Evolutionary conservation across 345 rosid genomes (phyloP).

Genomic region (Lepidium sativum): DNA sequence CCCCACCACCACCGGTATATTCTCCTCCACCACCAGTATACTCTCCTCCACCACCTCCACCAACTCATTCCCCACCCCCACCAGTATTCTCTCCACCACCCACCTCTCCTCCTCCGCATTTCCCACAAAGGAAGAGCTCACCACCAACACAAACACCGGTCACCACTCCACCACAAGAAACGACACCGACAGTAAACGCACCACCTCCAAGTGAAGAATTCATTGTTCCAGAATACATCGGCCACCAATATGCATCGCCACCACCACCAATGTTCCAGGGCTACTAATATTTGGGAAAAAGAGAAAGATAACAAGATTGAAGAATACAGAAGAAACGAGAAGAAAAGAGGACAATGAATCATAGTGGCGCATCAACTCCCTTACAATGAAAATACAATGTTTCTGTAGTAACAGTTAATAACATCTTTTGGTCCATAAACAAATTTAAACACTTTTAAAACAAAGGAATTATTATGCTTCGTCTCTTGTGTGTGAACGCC

Average conservation of each 20-base stretch:
- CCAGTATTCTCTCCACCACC: conserved; percentile 10
- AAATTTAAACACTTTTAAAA: background rate
- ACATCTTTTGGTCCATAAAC: conserved; percentile 11
- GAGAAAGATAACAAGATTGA: background rate
- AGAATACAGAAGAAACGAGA: conserved; percentile 4
- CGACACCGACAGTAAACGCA: background rate
- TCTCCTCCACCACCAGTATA: too few species aligned
- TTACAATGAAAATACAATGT: background rate
- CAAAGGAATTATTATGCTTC: background rate
- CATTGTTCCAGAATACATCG: conserved; percentile 49
- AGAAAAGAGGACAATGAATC: conserved; percentile 6
- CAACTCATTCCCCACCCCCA: too few species aligned
- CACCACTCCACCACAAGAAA: conserved; percentile 19
- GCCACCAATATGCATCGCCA: conserved; percentile 62
- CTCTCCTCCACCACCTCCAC: too few species aligned
- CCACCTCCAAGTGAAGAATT: conserved; percentile 32
- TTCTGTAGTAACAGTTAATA: conserved; percentile 19
- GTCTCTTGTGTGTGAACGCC: background rate
- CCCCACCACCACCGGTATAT: conserved; percentile 2
- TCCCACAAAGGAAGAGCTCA: background rate
- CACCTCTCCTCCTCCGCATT: background rate
- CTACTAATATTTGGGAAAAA: conserved; percentile 33
- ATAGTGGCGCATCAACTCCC: conserved; percentile 19
- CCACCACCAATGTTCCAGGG: conserved; percentile 76
- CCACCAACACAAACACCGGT: conserved; percentile 18